Evolutionary conservation across 371 early-diverging fungal species (phyloP).

Genomic region (Rhizopus sp.): DNA sequence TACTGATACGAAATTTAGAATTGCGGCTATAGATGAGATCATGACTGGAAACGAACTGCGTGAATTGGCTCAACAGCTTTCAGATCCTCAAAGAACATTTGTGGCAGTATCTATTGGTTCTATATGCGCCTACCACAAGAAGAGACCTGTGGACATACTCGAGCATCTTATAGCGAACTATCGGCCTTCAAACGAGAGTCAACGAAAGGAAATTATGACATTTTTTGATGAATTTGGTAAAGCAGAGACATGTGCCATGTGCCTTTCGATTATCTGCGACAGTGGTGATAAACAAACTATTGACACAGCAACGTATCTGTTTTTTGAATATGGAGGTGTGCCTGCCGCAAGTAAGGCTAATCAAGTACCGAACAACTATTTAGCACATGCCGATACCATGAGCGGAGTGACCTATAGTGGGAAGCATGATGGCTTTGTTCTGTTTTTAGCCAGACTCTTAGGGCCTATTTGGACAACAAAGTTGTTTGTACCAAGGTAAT

Average conservation of each 20-base stretch:
- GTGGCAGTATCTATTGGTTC: conserved; percentile 74
- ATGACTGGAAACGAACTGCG: conserved; percentile 64
- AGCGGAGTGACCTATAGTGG: conserved; percentile 59
- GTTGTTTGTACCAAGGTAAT: conserved; percentile 41
- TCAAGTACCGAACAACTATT: conserved; percentile 12
- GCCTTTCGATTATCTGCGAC: conserved; percentile 63
- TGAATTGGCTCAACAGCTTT: conserved; percentile 67
- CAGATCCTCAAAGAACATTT: conserved; percentile 64
- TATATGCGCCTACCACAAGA: conserved; percentile 61
- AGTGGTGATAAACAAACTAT: conserved; percentile 14
- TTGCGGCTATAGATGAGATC: conserved; percentile 30
- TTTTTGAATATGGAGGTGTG: conserved; percentile 68
- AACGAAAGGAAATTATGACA: conserved; percentile 45
- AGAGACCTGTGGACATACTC: conserved; percentile 77
- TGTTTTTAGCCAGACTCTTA: conserved; percentile 79
- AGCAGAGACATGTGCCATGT: conserved; percentile 76
- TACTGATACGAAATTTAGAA: neutral
- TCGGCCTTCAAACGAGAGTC: conserved; percentile 13
- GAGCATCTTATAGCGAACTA: conserved; percentile 41
- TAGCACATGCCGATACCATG: conserved; percentile 44
- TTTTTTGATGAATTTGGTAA: conserved; percentile 66
- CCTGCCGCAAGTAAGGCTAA: conserved; percentile 34
- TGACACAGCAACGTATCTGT: conserved; percentile 46
- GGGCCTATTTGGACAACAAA: conserved; percentile 75
- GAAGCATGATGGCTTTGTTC: conserved; percentile 74